phyloP scores from a whole-genome alignment of 1,284 basidiomycete species.

The Rhodotorula sp. region DNA sequence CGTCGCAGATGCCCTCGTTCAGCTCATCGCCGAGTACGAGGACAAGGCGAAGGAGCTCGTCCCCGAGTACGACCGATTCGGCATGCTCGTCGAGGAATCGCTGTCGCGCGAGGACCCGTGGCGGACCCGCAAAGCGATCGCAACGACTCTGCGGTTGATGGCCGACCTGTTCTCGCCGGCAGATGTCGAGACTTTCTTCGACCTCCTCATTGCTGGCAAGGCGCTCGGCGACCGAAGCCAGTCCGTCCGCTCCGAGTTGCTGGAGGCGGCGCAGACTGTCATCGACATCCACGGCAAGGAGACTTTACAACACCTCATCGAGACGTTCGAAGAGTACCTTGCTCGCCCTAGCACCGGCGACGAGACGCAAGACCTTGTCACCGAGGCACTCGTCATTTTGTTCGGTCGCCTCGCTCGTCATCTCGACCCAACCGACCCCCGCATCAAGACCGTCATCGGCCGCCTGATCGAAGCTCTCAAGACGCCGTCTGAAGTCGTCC shows the following conservation, averaged over 20 bases:
- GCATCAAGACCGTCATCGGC: conserved; percentile 80
- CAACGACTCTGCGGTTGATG: conserved; percentile 66
- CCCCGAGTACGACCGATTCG: conserved; percentile 65
- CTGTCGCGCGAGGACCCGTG: conserved; percentile 92
- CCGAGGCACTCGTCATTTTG: conserved; percentile 91
- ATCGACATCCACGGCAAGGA: conserved; percentile 80
- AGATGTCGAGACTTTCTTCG: conserved; percentile 76
- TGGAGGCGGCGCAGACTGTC: conserved; percentile 75
- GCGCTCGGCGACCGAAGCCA: conserved; percentile 82
- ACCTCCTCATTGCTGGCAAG: conserved; percentile 78
- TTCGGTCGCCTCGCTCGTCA: conserved; percentile 92
- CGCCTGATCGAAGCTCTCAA: conserved; percentile 86
- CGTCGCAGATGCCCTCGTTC: conserved; percentile 56
- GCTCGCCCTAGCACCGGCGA: conserved; percentile 61
- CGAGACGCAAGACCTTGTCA: conserved; percentile 79
- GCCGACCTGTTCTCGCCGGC: conserved; percentile 65
- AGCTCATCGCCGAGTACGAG: conserved; percentile 70
- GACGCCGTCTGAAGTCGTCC: conserved; percentile 94
- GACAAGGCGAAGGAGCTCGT: conserved; percentile 84
- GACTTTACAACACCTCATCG: conserved; percentile 72
- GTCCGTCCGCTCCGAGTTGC: conserved; percentile 81
- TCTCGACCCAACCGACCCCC: conserved; percentile 69
- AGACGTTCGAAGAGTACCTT: conserved; percentile 80
- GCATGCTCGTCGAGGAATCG: conserved; percentile 88
- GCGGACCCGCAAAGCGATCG: conserved; percentile 76